Base-by-base conservation (phyloP, 805 yeast genomes). In the Metschnikowia lachancei region DNA sequence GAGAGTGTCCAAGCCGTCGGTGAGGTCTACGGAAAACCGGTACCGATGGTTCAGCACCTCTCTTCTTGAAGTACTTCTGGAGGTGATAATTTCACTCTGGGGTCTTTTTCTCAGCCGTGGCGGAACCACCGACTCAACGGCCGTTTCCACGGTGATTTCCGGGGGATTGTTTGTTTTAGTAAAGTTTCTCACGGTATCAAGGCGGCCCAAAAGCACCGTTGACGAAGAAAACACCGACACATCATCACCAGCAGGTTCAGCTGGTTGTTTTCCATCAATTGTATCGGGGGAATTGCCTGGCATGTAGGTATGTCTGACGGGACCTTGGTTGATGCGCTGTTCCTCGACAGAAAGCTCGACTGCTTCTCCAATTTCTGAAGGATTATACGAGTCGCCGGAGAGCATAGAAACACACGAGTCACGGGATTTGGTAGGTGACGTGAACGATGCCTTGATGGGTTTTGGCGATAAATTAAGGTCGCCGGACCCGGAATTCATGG, bases 51-150 rank as follows among this genome's bases (percentile, higher is more conserved):
- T 20, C 14, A 24, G 32, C 10, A 16, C 14, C 5, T 28, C 28
- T 17, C 29, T 39, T 12, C 30, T 37, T 12, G 35, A 30, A 11
- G 29, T 41, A 8, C 30, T 22, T 38, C 28, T 40, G 39, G 45
- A 37, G 12, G 47, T 19, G 20, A 47, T 41, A 17, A 39, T 35
- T 41, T 53, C 67, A 47, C 70, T 66, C 22, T 62, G 62, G 6
- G 76, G 76, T 46, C 76, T 55, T 38, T 67, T 57, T 6, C 59
- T 59, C 31, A 73, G 69, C 43, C 76, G 60, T 1, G 73, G 66
- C 2, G 76, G 76, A 2, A 72, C 58, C 3, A 71, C 57, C 5
- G 58, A 58, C 35, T 69, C 74, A 30, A 70, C 58, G 18, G 53
- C 61, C 10, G 76, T 72, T 42, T 58, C 60, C 49, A 65, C 65